Percentiles rank a stretch among this genome's conserved stretches.
Evolutionary conservation across 768 basidiomycete genomes (phyloP).

Genomic region (Suillus luteus): DNA sequence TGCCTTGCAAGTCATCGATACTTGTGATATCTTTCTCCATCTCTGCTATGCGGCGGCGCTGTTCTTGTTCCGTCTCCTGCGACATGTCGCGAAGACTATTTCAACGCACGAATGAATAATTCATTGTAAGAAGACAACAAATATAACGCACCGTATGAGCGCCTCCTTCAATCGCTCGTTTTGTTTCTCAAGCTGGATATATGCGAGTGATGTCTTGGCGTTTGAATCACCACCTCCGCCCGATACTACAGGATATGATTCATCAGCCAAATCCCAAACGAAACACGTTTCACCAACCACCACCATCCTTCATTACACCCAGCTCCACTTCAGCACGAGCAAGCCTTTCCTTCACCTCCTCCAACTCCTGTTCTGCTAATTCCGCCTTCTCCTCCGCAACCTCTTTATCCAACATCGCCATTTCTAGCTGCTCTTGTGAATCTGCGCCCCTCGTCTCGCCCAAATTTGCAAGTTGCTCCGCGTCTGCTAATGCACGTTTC

Average conservation of each 20-base stretch:
- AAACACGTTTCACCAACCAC: slow-evolving; percentile 23
- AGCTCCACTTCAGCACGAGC: slow-evolving; percentile 85
- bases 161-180: slow-evolving; percentile 96
- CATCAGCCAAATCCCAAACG: slow-evolving; percentile 13
- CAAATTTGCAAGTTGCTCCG: slow-evolving; percentile 71
- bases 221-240: slow-evolving; percentile 35
- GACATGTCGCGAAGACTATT: slow-evolving; percentile 84
- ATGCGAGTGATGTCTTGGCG: slow-evolving; percentile 61
- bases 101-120: slow-evolving; percentile 1
- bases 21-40: slow-evolving; percentile 86
- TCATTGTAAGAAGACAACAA: neutral
- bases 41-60: slow-evolving; percentile 76
- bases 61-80: slow-evolving; percentile 84
- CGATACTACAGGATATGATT: slow-evolving; percentile 13
- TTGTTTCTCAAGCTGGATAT: slow-evolving; percentile 92
- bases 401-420: slow-evolving; percentile 94
- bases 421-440: slow-evolving; percentile 88
- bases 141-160: slow-evolving; percentile 62
- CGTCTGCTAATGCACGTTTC: slow-evolving; percentile 76
- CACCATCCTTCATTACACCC: slow-evolving; percentile 69
- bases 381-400: slow-evolving; percentile 94
- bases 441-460: slow-evolving; percentile 74
- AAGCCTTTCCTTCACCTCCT: slow-evolving; percentile 74
- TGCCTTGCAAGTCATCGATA: slow-evolving; percentile 81
- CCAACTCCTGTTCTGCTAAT: slow-evolving; percentile 72